Conservation (phyloP, 495 filamentous ascomycete species). For the Acidiella bohemica region DNA sequence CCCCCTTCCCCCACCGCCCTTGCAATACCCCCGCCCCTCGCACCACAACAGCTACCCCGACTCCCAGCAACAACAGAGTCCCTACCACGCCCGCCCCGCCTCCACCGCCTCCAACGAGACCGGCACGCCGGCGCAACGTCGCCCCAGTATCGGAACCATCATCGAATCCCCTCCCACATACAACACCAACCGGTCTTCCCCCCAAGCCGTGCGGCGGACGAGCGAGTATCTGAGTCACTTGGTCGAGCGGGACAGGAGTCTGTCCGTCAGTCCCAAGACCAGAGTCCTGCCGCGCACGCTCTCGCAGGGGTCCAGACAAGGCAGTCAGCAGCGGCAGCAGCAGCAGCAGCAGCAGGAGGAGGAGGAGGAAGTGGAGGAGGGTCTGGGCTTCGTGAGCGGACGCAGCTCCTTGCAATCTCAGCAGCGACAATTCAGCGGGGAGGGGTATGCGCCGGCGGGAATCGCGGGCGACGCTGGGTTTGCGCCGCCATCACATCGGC, state of each 20-base stretch:
- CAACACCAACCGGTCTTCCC: slow-evolving; percentile 5
- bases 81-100: slow-evolving; percentile 17
- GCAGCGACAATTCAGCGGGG: too few relatives aligned
- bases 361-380: too few relatives aligned
- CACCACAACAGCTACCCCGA: slow-evolving; percentile 32
- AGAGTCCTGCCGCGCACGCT: slow-evolving; percentile 11
- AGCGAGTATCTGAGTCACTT: slow-evolving; percentile 11
- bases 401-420: slow-evolving; percentile 13
- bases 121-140: slow-evolving; percentile 11
- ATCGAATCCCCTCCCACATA: too few relatives aligned
- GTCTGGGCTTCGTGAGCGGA: slow-evolving; percentile 1
- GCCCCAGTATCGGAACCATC: slow-evolving; percentile 16
- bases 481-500: not conserved
- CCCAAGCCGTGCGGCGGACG: slow-evolving; percentile 10
- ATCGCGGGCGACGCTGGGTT: too few relatives aligned
- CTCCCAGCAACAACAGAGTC: slow-evolving; percentile 32
- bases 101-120: slow-evolving; percentile 15
- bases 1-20: slow-evolving; percentile 39
- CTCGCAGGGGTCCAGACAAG: slow-evolving; percentile 12
- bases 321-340: slow-evolving; percentile 16
- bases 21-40: slow-evolving; percentile 33
- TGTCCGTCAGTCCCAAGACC: slow-evolving; percentile 22
- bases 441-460: too few relatives aligned
- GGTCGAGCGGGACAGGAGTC: slow-evolving; percentile 19
- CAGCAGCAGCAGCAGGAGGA: too few relatives aligned